Evolutionary conservation across 1,284 basidiomycete species (phyloP).

Genomic region (Fereydounia khargensis): DNA sequence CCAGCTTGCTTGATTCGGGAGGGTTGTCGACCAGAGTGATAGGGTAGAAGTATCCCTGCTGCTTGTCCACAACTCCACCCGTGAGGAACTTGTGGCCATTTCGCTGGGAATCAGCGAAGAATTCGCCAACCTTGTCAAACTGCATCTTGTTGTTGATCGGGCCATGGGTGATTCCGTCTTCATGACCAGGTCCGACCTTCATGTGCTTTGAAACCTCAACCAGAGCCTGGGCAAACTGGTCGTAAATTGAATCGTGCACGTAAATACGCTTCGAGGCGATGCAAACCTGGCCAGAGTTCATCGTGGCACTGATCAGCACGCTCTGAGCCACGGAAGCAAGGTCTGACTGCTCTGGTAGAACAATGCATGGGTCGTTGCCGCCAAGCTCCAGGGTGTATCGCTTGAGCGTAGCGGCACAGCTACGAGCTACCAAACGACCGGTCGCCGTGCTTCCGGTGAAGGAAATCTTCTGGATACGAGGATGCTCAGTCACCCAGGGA

Average conservation of each 20-base stretch:
- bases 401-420: slow-evolving; percentile 33
- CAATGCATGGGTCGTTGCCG: slow-evolving; percentile 26
- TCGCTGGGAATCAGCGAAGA: slow-evolving; percentile 25
- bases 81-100: slow-evolving; percentile 21
- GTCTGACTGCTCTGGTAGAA: slow-evolving; percentile 15
- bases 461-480: slow-evolving; percentile 28
- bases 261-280: slow-evolving; percentile 29
- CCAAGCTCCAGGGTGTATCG: slow-evolving; percentile 36
- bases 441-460: slow-evolving; percentile 32
- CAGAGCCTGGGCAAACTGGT: slow-evolving; percentile 18
- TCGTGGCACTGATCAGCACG: slow-evolving; percentile 14
- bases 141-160: slow-evolving; percentile 39
- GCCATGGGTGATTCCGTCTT: slow-evolving; percentile 22
- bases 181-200: slow-evolving; percentile 17
- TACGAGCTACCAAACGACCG: slow-evolving; percentile 22
- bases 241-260: slow-evolving; percentile 38
- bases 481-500: slow-evolving; percentile 30
- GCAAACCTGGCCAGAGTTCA: slow-evolving; percentile 34
- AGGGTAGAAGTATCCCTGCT: slow-evolving; percentile 24
- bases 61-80: slow-evolving; percentile 15
- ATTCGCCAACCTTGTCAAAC: slow-evolving; percentile 32
- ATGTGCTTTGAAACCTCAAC: slow-evolving; percentile 10
- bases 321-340: slow-evolving; percentile 9
- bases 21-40: slow-evolving; percentile 31
- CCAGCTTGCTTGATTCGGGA: slow-evolving; percentile 24